Conservation (phyloP, 257 asterid species). For the Solanum gracilifrons region DNA sequence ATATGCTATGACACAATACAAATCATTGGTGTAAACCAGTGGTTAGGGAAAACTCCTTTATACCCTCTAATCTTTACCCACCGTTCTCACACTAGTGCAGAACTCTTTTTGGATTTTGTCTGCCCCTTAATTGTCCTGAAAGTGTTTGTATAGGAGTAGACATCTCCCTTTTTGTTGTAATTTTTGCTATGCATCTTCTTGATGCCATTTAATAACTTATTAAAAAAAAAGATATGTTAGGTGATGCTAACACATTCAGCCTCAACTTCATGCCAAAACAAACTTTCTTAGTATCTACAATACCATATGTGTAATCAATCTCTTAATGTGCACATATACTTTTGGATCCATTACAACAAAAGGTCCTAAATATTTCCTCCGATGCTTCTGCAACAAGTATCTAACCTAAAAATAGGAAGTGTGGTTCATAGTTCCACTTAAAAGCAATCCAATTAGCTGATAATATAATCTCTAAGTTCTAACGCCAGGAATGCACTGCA, state of each 20-base stretch:
- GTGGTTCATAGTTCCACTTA: not conserved
- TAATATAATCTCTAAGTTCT: not conserved
- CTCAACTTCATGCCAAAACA: not conserved
- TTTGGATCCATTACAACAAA: not conserved
- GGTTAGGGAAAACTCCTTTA: not conserved
- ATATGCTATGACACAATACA: not conserved
- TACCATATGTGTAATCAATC: not conserved
- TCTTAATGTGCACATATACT: not conserved
- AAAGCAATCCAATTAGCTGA: not conserved
- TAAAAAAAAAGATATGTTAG: not conserved
- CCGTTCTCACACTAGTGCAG: not conserved
- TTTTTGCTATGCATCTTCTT: not conserved
- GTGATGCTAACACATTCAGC: not conserved
- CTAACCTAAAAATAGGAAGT: not conserved
- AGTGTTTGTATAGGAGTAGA: not conserved
- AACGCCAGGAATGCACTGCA: not conserved
- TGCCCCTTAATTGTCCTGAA: not conserved
- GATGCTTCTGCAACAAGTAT: not conserved
- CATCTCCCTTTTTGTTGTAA: not conserved
- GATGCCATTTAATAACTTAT: not conserved
- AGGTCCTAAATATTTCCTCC: not conserved
- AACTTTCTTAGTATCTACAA: not conserved
- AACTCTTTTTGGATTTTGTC: not conserved
- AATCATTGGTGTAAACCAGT: not conserved
- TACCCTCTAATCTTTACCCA: not conserved